phyloP scores from a whole-genome alignment of 202 grass and related monocot genomes.

The Bolboschoenoplectus hybrid region DNA sequence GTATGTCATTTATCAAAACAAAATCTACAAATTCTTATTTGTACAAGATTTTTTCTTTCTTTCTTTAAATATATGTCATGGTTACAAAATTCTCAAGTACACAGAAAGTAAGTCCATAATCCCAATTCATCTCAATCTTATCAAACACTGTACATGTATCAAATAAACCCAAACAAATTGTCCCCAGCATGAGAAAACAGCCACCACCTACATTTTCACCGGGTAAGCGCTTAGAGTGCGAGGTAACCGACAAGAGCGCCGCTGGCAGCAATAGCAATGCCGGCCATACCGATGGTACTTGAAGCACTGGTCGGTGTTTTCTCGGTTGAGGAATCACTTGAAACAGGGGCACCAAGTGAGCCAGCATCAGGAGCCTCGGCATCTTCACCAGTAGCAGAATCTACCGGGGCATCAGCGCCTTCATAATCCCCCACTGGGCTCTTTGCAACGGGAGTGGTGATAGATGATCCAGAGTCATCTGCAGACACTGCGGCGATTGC shows the following conservation, averaged over 20 bases:
- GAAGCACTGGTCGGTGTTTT: background rate
- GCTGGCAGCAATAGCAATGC: conserved; percentile 26
- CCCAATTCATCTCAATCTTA: conserved; percentile 19
- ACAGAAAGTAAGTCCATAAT: background rate
- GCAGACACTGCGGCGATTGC: conserved; percentile 5
- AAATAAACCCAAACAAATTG: conserved; percentile 22
- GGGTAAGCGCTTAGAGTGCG: background rate
- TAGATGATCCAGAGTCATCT: conserved; percentile 24
- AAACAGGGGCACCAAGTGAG: background rate
- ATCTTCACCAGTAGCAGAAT: background rate
- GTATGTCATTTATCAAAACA: background rate
- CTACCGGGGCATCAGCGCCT: background rate
- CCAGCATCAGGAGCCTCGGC: conserved; percentile 36
- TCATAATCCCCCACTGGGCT: conserved; percentile 15
- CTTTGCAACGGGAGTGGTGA: conserved; percentile 22
- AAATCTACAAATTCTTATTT: background rate
- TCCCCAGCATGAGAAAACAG: background rate
- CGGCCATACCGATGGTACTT: background rate
- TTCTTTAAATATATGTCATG: background rate
- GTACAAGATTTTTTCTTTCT: conserved; percentile 1
- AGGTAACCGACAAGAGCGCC: background rate
- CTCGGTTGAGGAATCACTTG: background rate
- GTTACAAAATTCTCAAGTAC: conserved; percentile 31
- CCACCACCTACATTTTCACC: conserved; percentile 23
- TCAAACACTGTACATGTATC: conserved; percentile 18